Base-by-base conservation (phyloP, 331 rosid genomes). In the Acacia concinna region DNA sequence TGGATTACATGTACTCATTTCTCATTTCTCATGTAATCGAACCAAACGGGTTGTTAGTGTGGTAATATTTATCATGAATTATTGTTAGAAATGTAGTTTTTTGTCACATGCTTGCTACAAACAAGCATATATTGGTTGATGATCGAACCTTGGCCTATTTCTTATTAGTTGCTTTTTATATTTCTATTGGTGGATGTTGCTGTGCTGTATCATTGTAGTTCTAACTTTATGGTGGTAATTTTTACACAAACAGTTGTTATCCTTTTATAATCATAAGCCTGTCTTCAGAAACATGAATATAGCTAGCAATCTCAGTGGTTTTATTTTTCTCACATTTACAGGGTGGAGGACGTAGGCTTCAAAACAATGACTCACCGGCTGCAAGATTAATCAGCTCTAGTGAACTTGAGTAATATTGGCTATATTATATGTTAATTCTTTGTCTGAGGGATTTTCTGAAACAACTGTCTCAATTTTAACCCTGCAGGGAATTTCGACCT, bases 381-480 rank as follows among this genome's bases (percentile, higher is more conserved):
- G 93, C 99, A 23, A 87, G 97, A 91, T 84, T 96, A 87, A 93
- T 96, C 84, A 89, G 90, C 84, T 77, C 99, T 12, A 88, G 88
- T 59, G 99, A 96, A 90, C 99, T 96, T 40, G 99, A 93, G 99
- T 96, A 93, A 86, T 84, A 66, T 59, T 79, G 28, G 66, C 23
- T 52, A 49, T 31, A 64, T 74, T 49, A 23, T 78, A 44, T 49
- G 17, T 74, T 18, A 8, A 62, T 78, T 25, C 28, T 74, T 70
- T 30, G 21, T 51, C 60, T 32, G n/a, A 73, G 82, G 30, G 49
- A 41, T 64, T 86, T 44, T 56, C 64, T 75, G 38, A 71, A 57
- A 51, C 35, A 70, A 56, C 68, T 78, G 44, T 64, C 65, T 69
- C 32, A 76, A 64, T 80, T 70, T 43, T 23, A n/a, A 21, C 68